Base-by-base conservation (phyloP, 2,329 filamentous ascomycete species). In the Paraconiothyrium brasiliense region DNA sequence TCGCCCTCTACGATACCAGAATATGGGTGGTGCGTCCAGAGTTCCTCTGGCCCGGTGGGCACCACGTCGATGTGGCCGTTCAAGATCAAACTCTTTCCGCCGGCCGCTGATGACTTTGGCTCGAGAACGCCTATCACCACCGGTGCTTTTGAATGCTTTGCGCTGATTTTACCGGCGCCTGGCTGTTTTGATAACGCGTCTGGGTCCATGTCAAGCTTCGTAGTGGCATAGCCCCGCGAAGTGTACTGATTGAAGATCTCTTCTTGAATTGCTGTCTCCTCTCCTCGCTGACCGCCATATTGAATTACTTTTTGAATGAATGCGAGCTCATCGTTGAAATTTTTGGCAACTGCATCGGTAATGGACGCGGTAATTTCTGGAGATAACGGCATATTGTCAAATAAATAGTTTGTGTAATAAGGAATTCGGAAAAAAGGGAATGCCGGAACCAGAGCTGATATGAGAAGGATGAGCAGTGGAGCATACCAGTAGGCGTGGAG, bases 1-100 rank as follows among this genome's bases (percentile, higher is more conserved):
- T 70, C 67, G 14, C 63, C 66, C 43, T 70, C 66, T 22, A 69
- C 68, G 6, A 63, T 34, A 4, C 64, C 66, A 16, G 62, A 65
- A 47, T 68, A 70, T 1, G 67, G 67, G 20, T 65, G 57, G 27
- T 66, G 59, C 13, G 64, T 67, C 67, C 67, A 70, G 1, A 70
- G 52, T 22, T 69, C 67, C 14, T 50, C 49, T 0, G 67, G 67
- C 13, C 67, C 67, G 11, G 61, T 65, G 2, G 67, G 67, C 14
- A 70, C 67, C 2, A 70, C 64, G 24, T 70, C 67, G 46, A 70
- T 67, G 22, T 70, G 67, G 0, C 65, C 64, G 27, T 70, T 70
- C 35, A 70, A 22, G 7, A 70, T 69, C 11, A 70, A 49, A 37
- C 67, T 70, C 58, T 70, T 46, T 58, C 67, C 43, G 14, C 48